A percentile compares a stretch with the other conserved stretches of the same genome.
Conservation (phyloP, 768 basidiomycete species). For the Mycena amicta region DNA sequence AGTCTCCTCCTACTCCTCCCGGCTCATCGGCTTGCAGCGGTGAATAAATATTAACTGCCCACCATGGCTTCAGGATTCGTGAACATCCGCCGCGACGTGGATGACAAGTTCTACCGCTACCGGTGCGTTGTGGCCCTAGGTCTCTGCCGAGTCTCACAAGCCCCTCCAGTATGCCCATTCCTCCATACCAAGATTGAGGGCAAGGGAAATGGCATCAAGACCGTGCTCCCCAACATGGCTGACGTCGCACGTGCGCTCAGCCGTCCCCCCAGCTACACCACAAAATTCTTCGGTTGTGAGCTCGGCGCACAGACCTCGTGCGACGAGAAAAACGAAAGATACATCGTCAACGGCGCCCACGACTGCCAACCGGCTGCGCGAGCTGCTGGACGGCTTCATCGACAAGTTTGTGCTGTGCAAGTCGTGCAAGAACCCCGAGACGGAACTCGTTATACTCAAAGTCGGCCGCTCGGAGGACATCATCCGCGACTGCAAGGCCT, state of each 20-base stretch:
- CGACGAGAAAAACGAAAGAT: conserved; percentile 95
- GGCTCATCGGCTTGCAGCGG: conserved; percentile 43
- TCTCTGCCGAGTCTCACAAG: conserved; percentile 14
- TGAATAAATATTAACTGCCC: conserved; percentile 56
- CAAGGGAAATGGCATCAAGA: conserved; percentile 99
- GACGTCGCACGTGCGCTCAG: conserved; percentile 95
- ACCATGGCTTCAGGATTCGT: conserved; percentile 88
- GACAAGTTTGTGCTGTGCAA: conserved; percentile 98
- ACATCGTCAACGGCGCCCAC: conserved; percentile 98
- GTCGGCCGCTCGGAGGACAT: conserved; percentile 80
- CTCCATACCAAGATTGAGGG: conserved; percentile 97
- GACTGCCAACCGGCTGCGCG: conserved; percentile 87
- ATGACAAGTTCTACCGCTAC: conserved; percentile 96
- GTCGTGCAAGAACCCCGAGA: conserved; percentile 99
- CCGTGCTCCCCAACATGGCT: conserved; percentile 97
- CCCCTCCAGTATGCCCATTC: conserved; percentile 80
- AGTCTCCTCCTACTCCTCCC: not conserved
- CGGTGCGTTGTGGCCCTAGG: conserved; percentile 48
- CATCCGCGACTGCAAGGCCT: conserved; percentile 97
- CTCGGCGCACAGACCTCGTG: conserved; percentile 96
- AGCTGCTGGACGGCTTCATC: conserved; percentile 95
- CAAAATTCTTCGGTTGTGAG: conserved; percentile 99
- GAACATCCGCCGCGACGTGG: conserved; percentile 94
- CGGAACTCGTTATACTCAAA: conserved; percentile 90
- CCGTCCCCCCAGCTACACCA: conserved; percentile 93